phyloP scores from a whole-genome alignment of 164 flowering plant species.

The Vitis labrusca region DNA sequence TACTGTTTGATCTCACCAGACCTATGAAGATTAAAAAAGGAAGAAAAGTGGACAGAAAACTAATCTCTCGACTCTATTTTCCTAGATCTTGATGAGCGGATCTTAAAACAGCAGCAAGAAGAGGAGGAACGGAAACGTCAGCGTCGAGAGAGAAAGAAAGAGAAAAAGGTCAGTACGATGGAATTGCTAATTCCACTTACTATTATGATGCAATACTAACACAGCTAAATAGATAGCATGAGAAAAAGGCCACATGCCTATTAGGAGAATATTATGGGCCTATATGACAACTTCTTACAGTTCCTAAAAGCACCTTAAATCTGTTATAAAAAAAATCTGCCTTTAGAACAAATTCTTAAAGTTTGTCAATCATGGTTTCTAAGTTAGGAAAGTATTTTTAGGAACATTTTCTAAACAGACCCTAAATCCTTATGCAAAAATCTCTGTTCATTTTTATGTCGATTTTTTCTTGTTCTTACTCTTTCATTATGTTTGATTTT shows the following conservation, averaged over 20 bases:
- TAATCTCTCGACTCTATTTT: not conserved
- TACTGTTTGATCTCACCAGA: not conserved
- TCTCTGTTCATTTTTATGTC: not conserved
- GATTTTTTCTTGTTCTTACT: not conserved
- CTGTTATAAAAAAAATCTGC: too few relatives aligned
- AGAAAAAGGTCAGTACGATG: constrained; percentile 69
- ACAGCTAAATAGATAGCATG: too few relatives aligned
- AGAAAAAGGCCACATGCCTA: too few relatives aligned
- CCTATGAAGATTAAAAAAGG: not conserved
- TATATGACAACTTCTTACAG: too few relatives aligned
- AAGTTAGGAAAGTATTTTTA: too few relatives aligned
- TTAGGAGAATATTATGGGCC: too few relatives aligned
- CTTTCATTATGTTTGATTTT: constrained; percentile 1
- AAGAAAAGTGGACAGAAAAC: not conserved
- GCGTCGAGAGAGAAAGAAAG: constrained; percentile 91
- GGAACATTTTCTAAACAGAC: too few relatives aligned
- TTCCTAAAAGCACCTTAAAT: too few relatives aligned
- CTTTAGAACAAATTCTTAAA: too few relatives aligned
- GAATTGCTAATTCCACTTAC: not conserved
- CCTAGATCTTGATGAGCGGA: constrained; percentile 88
- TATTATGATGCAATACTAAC: not conserved
- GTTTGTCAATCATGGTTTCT: too few relatives aligned
- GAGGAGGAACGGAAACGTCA: constrained; percentile 90
- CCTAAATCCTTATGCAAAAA: too few relatives aligned
- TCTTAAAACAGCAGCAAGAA: constrained; percentile 84